Evolutionary conservation across 1,139 yeast genomes (phyloP), one percentile per base, ranked within the genome.

Genomic region (Taphrina flavorubra): DNA sequence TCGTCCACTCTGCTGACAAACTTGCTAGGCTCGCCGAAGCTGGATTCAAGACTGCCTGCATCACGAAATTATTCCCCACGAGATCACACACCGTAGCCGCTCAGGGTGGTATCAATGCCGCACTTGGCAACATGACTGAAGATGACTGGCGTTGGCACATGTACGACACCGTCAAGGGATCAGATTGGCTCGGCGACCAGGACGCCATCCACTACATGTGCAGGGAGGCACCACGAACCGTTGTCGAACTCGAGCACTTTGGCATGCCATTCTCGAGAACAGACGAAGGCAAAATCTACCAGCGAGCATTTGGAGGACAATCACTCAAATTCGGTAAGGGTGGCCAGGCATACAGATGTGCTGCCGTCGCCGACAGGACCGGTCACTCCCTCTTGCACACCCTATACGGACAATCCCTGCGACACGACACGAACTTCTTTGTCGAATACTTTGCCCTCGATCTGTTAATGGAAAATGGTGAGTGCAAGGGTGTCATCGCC

Each of bases 141-240:
- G 99, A 94, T 80, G 94, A 92, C 83, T 94, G 99, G 99, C 95
- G 90, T 80, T 94, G 99, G 98, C 99, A 94, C 81, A 92, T 94
- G 97, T 72, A 72, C 63, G 70, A 70, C 78, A 94, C 99, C 77
- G 99, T 94, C 76, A 94, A 94, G 83, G 99, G 99, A 73, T 92
- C 97, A n/a, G 99, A 94, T 82, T 94, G 99, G 99, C 86, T 94
- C 73, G 99, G 99, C 76, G 99, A 94, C 82, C 99, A 94, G 82
- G 99, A 94, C 78, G 97, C 99, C 69, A 94, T 94, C 79, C 98
- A 94, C 81, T 94, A 94, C 83, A 94, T 94, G 99, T 92, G 99
- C 72, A 88, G 92, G 79, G 98, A 94, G 81, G 99, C 99, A 34
- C 97, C 99, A 61, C 87, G 87, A 75, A 89, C 97, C 64, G 94